Conservation (phyloP, 2,329 filamentous ascomycete genomes). For the Aspergillus neotritici region DNA sequence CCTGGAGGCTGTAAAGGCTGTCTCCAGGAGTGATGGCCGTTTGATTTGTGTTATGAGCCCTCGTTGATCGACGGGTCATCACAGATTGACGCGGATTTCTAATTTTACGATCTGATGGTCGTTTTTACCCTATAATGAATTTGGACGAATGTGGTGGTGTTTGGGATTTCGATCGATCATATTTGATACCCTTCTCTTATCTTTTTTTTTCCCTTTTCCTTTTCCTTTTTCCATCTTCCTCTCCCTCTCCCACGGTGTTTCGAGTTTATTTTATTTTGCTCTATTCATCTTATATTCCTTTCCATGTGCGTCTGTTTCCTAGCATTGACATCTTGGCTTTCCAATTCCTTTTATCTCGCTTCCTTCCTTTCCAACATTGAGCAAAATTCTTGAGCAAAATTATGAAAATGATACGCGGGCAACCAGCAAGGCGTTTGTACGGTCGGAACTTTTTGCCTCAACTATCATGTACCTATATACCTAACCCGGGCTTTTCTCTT, state of each 20-base stretch:
- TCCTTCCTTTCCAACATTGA: conserved; percentile 1
- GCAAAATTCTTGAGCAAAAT: neutral
- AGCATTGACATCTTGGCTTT: conserved; percentile 2
- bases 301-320: conserved; percentile 5
- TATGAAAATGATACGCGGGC: no score
- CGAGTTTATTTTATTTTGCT: neutral
- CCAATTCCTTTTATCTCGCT: neutral
- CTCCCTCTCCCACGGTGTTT: neutral
- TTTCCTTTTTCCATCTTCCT: conserved; percentile 4
- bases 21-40: neutral
- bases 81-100: neutral
- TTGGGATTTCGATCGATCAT: conserved; percentile 16
- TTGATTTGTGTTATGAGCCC: neutral
- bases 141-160: conserved; percentile 19
- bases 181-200: conserved; percentile 28
- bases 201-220: conserved; percentile 2
- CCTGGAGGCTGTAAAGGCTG: conserved; percentile 34
- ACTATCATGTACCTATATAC: conserved; percentile 7
- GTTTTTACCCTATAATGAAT: conserved; percentile 14
- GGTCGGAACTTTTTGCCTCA: neutral
- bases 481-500: neutral
- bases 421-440: no score
- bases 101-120: conserved; percentile 14
- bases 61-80: no score
- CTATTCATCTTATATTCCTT: conserved; percentile 6